A percentile compares a stretch with the other conserved stretches of the same genome.
These are phyloP conservation scores for Forsythia viridissima DNA, from an alignment of 257 asterid genomes.

Conservation along the genomic window DNA sequence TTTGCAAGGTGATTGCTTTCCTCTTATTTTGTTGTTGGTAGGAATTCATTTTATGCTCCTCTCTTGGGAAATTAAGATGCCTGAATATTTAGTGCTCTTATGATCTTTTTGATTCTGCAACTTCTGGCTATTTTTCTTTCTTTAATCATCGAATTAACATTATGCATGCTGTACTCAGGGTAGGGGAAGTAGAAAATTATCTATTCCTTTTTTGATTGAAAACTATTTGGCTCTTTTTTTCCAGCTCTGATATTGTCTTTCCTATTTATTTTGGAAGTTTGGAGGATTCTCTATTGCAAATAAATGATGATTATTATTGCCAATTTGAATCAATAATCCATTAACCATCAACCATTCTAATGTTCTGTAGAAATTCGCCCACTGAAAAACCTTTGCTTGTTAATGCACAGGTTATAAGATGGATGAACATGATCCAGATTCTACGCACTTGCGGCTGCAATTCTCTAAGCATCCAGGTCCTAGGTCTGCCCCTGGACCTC, in stretches of 20 bases:
- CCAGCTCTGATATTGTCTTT: not conserved
- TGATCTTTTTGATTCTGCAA: not conserved
- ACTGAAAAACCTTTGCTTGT: conserved; percentile 1
- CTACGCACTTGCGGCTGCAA: conserved; percentile 50
- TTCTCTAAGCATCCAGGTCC: conserved; percentile 61
- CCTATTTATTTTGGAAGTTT: not conserved
- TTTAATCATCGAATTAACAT: not conserved
- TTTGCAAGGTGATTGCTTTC: conserved; percentile 44
- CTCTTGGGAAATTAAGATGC: not conserved
- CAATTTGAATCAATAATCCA: not conserved
- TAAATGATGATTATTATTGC: not conserved
- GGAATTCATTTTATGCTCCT: not conserved
- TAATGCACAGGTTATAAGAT: conserved; percentile 49
- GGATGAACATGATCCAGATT: conserved; percentile 52
- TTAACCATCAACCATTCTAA: not conserved
- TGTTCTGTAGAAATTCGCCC: not conserved
- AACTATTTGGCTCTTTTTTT: not conserved
- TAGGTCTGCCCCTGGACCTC: conserved; percentile 39
- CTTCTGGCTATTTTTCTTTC: not conserved
- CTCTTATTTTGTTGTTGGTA: not conserved
- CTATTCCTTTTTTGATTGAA: not conserved
- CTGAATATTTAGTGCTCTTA: not conserved
- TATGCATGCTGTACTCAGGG: not conserved
- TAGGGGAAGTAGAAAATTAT: not conserved
- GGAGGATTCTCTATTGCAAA: not conserved